Conservation (phyloP, 164 flowering plant genomes). For the Magnolia officinalis region DNA sequence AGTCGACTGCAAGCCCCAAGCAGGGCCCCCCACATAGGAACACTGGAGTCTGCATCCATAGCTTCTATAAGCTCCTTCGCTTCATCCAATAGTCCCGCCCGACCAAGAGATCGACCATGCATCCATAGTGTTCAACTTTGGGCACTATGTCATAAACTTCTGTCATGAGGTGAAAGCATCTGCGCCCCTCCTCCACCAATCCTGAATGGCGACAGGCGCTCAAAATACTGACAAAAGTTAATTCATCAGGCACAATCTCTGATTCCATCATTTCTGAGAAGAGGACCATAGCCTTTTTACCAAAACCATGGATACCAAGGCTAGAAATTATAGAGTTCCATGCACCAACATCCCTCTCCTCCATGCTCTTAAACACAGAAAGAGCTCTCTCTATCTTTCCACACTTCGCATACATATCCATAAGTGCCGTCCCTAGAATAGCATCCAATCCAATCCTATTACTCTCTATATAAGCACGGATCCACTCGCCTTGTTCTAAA, state of each 20-base stretch:
- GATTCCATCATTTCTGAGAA: slow-evolving; percentile 17
- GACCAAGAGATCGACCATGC: slow-evolving; percentile 27
- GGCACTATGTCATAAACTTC: slow-evolving; percentile 13
- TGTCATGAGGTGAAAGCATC: slow-evolving; percentile 14
- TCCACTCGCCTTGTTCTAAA: slow-evolving; percentile 20
- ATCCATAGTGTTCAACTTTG: slow-evolving; percentile 24
- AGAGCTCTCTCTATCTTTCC: slow-evolving; percentile 17
- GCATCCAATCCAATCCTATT: slow-evolving; percentile 13
- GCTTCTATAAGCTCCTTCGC: slow-evolving; percentile 15
- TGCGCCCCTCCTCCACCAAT: slow-evolving; percentile 17
- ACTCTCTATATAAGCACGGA: slow-evolving; percentile 16
- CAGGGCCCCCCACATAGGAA: slow-evolving; percentile 20
- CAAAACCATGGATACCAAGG: slow-evolving; percentile 18
- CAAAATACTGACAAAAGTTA: slow-evolving; percentile 19
- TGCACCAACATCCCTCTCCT: slow-evolving; percentile 14
- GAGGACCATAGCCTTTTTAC: slow-evolving; percentile 16
- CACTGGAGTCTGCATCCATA: slow-evolving; percentile 18
- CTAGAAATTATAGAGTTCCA: slow-evolving; percentile 25
- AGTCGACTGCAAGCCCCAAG: slow-evolving; percentile 17
- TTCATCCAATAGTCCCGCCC: slow-evolving; percentile 22
- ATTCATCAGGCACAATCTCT: slow-evolving; percentile 9
- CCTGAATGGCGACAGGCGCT: slow-evolving; percentile 22
- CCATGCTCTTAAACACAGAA: slow-evolving; percentile 12
- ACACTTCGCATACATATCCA: slow-evolving; percentile 28
- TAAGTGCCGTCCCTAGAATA: slow-evolving; percentile 11